Evolutionary conservation across 805 yeast species (phyloP).

Genomic region (Suhomyces sp.): DNA sequence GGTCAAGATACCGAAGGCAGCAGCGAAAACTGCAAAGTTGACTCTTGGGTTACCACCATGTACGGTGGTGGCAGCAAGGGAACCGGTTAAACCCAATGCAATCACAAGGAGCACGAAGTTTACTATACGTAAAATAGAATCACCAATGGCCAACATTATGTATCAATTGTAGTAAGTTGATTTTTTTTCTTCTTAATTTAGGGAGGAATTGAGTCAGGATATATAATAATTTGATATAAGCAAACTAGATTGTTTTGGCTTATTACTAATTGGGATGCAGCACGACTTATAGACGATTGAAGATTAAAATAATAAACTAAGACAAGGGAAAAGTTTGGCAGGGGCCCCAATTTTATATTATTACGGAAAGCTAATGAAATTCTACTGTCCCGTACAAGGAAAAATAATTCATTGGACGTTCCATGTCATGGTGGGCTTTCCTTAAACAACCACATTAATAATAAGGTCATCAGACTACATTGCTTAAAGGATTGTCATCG

Average conservation of each 20-base stretch:
- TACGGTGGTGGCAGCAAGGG: conserved; percentile 67
- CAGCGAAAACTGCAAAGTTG: conserved; percentile 82
- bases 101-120: conserved; percentile 77
- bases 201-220: background rate
- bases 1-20: conserved; percentile 80
- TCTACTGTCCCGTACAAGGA: background rate
- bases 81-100: conserved; percentile 83
- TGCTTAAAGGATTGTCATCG: conserved; percentile 1
- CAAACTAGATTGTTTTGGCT: background rate
- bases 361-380: conserved; percentile 1
- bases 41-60: conserved; percentile 69
- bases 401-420: background rate
- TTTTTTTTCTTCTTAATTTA: background rate
- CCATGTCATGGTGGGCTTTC: conserved; percentile 1
- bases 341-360: conserved; percentile 2
- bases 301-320: background rate
- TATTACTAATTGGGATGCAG: background rate
- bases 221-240: conserved; percentile 2
- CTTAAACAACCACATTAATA: conserved; percentile 1
- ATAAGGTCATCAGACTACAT: conserved; percentile 1
- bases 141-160: conserved; percentile 66
- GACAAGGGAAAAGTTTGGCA: background rate
- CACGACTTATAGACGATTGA: background rate
- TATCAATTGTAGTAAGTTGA: background rate
- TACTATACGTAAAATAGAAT: conserved; percentile 66